Evolutionary conservation across 371 early-diverging fungal species (phyloP).

Genomic region (Lichtheimia ornata): DNA sequence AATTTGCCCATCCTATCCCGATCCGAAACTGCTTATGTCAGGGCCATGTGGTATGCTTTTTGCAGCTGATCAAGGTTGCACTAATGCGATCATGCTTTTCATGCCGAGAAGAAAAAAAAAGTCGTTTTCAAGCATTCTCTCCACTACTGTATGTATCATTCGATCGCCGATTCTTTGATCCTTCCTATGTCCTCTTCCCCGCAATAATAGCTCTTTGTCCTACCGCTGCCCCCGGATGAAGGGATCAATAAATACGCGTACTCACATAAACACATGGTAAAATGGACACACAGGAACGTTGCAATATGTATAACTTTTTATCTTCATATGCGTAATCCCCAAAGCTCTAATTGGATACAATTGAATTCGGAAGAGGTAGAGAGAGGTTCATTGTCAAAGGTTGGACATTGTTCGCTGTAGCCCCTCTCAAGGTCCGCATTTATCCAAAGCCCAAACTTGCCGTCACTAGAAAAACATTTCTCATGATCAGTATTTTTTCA

Average conservation of each 20-base stretch:
- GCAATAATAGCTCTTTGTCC: too few relatives aligned
- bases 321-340: slow-evolving; percentile 31
- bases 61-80: background rate
- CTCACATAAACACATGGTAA: too few relatives aligned
- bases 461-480: slow-evolving; percentile 53
- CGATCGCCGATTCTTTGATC: too few relatives aligned
- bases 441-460: slow-evolving; percentile 90
- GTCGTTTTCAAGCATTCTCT: too few relatives aligned
- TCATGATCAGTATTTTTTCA: slow-evolving; percentile 4
- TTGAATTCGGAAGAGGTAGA: slow-evolving; percentile 36
- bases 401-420: slow-evolving; percentile 77
- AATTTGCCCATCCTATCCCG: too few relatives aligned
- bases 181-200: too few relatives aligned
- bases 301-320: too few relatives aligned
- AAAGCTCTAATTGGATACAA: slow-evolving; percentile 42
- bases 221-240: too few relatives aligned
- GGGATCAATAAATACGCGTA: too few relatives aligned
- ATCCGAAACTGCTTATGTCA: background rate
- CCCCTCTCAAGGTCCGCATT: slow-evolving; percentile 86
- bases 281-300: too few relatives aligned
- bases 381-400: slow-evolving; percentile 85
- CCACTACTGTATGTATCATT: too few relatives aligned
- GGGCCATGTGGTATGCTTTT: background rate
- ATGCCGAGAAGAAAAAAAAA: background rate
- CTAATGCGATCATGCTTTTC: background rate